Base-by-base conservation (phyloP, 2,329 filamentous ascomycete species). In the Cercospora beticola region DNA sequence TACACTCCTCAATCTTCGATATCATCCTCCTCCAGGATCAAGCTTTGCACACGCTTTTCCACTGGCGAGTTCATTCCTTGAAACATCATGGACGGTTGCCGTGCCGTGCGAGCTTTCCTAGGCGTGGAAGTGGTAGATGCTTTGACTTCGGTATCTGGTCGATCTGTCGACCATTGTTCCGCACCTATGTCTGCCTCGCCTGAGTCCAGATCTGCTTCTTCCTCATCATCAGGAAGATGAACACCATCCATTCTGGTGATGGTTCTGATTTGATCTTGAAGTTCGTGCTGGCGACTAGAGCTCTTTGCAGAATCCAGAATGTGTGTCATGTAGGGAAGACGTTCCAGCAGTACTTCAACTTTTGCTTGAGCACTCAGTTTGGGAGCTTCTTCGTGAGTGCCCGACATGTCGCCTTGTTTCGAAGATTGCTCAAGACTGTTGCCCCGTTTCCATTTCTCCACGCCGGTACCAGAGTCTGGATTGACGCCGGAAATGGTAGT, bases 241-340 rank as follows among this genome's bases (percentile, higher is more conserved):
- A 70, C 69, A 6, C 68, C 69, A 3, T 72, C 83, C 18, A 89
- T 85, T 16, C 88, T 88, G 5, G 84, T 85, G 73, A 93, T 91
- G 2, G 85, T 85, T 0, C 89, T 89, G 7, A 96, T 86, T 74
- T 86, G 89, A 65, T 90, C 88, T 8, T 94, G 79, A 26, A 82
- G 77, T 52, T 79, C 62, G 5, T 64, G 64, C 58, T 74, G 63
- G 21, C 65, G 18, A 26, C 30, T 57, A 21, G 49, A 73, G 60
- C 66, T 71, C 72, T 68, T 66, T 76, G 75, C 66, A 69, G 73
- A 68, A 21, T 75, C 76, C 3, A 82, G 69, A 46, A 97, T 92
- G 62, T 87, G 85, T 1, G 89, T 85, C 84, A 95, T 88, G 79
- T 97, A 98, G 0, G 95, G 95, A 0, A 99, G 85, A 8, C 93